Conservation (phyloP, 495 filamentous ascomycete species). For the Lasiosphaeria hispida region DNA sequence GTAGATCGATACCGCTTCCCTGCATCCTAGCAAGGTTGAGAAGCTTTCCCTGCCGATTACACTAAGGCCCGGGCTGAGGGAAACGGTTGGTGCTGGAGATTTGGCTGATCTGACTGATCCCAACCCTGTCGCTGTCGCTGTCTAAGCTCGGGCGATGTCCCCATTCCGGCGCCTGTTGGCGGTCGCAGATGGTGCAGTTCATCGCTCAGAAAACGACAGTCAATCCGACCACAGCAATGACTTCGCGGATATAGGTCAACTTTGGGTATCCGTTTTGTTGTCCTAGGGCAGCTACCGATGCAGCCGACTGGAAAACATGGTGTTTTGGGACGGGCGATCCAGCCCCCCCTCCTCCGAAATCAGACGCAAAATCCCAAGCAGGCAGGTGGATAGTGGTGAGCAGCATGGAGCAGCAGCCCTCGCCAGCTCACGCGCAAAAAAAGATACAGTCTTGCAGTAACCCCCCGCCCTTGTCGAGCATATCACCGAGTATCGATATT, state of each 20-base stretch:
- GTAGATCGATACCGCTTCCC: too few species aligned
- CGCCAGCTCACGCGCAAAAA: not conserved
- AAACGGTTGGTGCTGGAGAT: constrained; percentile 3
- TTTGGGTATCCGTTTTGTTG: too few species aligned
- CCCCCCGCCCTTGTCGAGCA: not conserved
- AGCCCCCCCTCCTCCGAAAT: not conserved
- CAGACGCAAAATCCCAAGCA: constrained; percentile 13
- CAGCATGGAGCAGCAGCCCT: not conserved
- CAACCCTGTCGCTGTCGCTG: too few species aligned
- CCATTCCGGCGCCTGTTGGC: too few species aligned
- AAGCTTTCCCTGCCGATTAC: constrained; percentile 18
- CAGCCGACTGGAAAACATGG: not conserved
- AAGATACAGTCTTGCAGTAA: constrained; percentile 4
- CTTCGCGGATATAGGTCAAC: too few species aligned
- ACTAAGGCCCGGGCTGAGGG: constrained; percentile 6
- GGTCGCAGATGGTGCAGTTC: too few species aligned
- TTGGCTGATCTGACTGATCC: constrained; percentile 12
- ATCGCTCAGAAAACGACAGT: too few species aligned
- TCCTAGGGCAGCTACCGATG: too few species aligned
- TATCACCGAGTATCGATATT: constrained; percentile 12
- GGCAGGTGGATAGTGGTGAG: constrained; percentile 16
- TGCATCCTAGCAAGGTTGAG: constrained; percentile 13
- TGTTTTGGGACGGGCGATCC: not conserved
- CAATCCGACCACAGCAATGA: too few species aligned
- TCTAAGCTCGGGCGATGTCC: too few species aligned